phyloP scores from a whole-genome alignment of 371 early-diverging fungal genomes.

The Haplosporangium sp. region DNA sequence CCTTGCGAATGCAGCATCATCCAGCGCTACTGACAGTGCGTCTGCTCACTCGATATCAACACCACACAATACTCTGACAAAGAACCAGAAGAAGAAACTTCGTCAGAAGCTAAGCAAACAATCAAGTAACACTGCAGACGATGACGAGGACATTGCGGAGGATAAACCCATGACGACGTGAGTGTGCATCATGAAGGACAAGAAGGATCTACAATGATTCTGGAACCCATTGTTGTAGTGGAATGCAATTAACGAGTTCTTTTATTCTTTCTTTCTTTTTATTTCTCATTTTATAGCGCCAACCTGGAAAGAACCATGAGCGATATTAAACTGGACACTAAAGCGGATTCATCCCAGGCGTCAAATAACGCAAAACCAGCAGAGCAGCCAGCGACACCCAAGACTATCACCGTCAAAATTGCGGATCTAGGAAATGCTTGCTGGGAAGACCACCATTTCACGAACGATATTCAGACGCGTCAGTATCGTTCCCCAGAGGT shows the following conservation, averaged over 20 bases:
- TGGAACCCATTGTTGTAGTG: too few species aligned
- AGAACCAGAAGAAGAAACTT: conserved; percentile 43
- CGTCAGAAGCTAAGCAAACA: conserved; percentile 49
- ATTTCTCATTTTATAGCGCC: conserved; percentile 10
- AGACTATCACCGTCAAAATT: conserved; percentile 84
- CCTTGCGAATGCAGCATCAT: not conserved
- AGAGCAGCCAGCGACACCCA: conserved; percentile 9
- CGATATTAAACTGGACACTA: conserved; percentile 27
- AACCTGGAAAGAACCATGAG: conserved; percentile 33
- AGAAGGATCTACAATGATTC: not conserved
- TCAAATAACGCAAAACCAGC: not conserved
- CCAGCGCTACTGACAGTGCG: not conserved
- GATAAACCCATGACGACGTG: conserved; percentile 37
- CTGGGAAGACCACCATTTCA: conserved; percentile 95
- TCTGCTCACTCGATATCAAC: conserved; percentile 4
- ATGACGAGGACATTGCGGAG: conserved; percentile 17
- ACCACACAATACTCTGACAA: conserved; percentile 37
- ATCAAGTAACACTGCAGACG: conserved; percentile 1
- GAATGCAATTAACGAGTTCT: too few species aligned
- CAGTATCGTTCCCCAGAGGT: conserved; percentile 99
- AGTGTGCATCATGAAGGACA: not conserved
- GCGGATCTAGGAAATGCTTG: conserved; percentile 99
- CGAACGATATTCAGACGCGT: conserved; percentile 97
- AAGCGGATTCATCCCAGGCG: conserved; percentile 6
- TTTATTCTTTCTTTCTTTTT: conserved; percentile 1